Percentiles rank a stretch among this genome's conserved stretches.
Evolutionary conservation across 2,329 filamentous ascomycete genomes (phyloP).

Genomic region (Cryoendolithus antarcticus): DNA sequence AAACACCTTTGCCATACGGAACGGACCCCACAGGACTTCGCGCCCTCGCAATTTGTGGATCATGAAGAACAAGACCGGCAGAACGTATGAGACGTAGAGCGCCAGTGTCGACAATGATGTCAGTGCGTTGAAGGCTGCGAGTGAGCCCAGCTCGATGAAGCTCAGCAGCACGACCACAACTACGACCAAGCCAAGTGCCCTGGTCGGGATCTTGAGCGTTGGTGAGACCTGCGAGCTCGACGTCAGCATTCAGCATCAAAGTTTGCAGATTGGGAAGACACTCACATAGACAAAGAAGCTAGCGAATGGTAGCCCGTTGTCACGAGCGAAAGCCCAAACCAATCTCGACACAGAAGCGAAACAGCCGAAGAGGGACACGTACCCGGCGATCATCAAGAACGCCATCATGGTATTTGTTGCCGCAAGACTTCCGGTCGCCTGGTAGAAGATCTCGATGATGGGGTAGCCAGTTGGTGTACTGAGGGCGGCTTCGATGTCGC

Average conservation of each 20-base stretch:
- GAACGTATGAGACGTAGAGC: constrained; percentile 21
- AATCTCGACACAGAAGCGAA: not conserved
- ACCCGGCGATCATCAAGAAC: not conserved
- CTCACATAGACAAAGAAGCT: too few relatives aligned
- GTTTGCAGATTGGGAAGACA: too few relatives aligned
- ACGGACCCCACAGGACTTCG: constrained; percentile 4
- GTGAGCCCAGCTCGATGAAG: constrained; percentile 29
- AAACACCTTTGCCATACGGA: constrained; percentile 5
- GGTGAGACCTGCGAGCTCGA: constrained; percentile 17
- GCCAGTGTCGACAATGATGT: constrained; percentile 19
- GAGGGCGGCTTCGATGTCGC: constrained; percentile 19
- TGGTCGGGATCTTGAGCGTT: constrained; percentile 24
- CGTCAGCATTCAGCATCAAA: too few relatives aligned
- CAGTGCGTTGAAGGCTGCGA: constrained; percentile 4
- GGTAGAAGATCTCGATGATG: constrained; percentile 27
- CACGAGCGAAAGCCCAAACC: constrained; percentile 1
- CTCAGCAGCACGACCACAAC: constrained; percentile 23
- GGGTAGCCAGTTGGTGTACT: constrained; percentile 23
- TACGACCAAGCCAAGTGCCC: constrained; percentile 25
- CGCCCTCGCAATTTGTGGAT: constrained; percentile 5
- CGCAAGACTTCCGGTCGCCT: not conserved
- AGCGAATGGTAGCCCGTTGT: not conserved
- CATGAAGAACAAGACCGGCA: constrained; percentile 19
- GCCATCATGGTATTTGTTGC: not conserved
- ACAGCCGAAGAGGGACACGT: not conserved